Conservation (phyloP, 257 asterid species). For the Primulina eburnea region DNA sequence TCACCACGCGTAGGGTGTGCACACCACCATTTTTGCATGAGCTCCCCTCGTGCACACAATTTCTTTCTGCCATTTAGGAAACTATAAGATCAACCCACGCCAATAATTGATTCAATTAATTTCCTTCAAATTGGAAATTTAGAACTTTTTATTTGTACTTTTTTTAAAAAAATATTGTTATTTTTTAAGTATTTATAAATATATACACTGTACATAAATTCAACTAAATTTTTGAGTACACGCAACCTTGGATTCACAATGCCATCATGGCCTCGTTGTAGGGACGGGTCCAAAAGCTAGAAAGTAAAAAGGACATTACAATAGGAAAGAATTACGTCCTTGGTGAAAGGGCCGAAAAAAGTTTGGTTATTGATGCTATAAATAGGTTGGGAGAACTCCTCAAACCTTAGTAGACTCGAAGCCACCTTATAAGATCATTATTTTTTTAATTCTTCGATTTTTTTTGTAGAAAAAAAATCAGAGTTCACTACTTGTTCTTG, state of each 20-base stretch:
- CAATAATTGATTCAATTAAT: too few species aligned
- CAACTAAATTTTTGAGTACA: neutral
- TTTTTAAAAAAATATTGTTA: too few species aligned
- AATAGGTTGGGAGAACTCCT: constrained; percentile 11
- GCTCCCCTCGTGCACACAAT: constrained; percentile 23
- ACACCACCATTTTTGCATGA: constrained; percentile 12
- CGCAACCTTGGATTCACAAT: neutral
- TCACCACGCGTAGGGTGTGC: constrained; percentile 23
- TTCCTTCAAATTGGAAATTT: too few species aligned
- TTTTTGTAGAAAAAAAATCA: too few species aligned
- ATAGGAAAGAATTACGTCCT: neutral
- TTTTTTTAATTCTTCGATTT: neutral
- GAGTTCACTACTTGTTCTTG: too few species aligned
- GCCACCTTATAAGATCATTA: neutral
- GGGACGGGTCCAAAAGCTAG: neutral
- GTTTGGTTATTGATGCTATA: constrained; percentile 17
- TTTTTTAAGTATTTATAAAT: too few species aligned
- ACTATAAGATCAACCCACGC: neutral
- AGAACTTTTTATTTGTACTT: too few species aligned
- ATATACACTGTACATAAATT: too few species aligned
- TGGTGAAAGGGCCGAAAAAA: constrained; percentile 1
- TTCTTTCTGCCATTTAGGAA: neutral
- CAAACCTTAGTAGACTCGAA: constrained; percentile 19
- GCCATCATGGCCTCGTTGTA: constrained; percentile 5
- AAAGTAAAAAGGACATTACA: neutral